Conservation (phyloP, 495 filamentous ascomycete genomes). For the Tuber melanosporum region DNA sequence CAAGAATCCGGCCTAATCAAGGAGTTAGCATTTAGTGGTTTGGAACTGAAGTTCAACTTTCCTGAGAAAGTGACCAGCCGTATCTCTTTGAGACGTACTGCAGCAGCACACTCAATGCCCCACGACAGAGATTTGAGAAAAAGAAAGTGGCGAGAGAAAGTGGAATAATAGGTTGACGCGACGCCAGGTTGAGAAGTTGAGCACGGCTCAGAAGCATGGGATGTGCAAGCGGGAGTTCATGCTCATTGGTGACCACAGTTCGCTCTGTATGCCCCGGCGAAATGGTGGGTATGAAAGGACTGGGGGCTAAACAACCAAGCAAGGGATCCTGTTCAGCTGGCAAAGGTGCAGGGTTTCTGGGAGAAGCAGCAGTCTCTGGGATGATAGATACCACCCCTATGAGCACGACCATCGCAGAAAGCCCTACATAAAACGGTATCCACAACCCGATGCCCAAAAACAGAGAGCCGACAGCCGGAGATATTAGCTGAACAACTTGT, state of each 20-base stretch:
- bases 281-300: neutral
- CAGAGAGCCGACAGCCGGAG: neutral
- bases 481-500: neutral
- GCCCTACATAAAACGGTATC: conserved; percentile 10
- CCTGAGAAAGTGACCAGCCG: conserved; percentile 8
- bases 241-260: neutral
- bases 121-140: neutral
- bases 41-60: neutral
- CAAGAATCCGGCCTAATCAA: conserved; percentile 9
- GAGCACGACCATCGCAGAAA: conserved; percentile 2
- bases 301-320: neutral
- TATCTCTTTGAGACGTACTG: conserved; percentile 4
- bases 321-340: neutral
- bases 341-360: neutral
- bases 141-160: conserved; percentile 9
- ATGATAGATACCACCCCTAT: neutral
- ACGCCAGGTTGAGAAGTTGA: neutral
- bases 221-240: neutral
- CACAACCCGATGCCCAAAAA: conserved; percentile 5
- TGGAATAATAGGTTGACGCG: conserved; percentile 4
- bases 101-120: conserved; percentile 4
- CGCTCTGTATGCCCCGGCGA: neutral
- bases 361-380: neutral
- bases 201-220: neutral
- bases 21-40: neutral